These are phyloP conservation scores for Tulasnella sp. DNA, from an alignment of 768 basidiomycete genomes.

Conservation along the genomic window DNA sequence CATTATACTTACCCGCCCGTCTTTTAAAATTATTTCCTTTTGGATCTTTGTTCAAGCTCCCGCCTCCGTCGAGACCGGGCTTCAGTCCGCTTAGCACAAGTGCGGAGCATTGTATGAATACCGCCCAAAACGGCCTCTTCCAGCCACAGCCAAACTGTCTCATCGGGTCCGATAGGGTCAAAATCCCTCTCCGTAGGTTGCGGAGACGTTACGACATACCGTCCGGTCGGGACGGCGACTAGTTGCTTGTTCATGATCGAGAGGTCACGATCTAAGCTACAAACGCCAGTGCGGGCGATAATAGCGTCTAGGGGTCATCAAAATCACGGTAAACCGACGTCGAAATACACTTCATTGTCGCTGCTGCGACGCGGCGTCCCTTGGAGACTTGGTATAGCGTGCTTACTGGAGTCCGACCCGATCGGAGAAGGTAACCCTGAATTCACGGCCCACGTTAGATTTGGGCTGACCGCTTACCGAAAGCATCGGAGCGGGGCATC, in stretches of 20 bases:
- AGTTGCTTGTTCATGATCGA: background rate
- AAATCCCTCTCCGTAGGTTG: background rate
- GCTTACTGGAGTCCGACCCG: background rate
- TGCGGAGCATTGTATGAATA: background rate
- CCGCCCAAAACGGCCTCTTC: background rate
- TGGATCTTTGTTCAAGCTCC: background rate
- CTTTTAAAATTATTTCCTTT: background rate
- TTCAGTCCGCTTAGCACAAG: background rate
- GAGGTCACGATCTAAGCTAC: background rate
- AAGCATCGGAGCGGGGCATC: constrained; percentile 8
- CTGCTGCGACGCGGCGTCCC: background rate
- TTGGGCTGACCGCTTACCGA: constrained; percentile 3
- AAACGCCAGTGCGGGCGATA: background rate
- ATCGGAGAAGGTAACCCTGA: constrained; percentile 9
- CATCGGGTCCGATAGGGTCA: background rate
- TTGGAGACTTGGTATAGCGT: background rate
- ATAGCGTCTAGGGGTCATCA: background rate
- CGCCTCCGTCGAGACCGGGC: background rate
- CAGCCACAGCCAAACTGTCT: constrained; percentile 1
- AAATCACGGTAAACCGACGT: background rate
- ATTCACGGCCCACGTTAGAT: background rate
- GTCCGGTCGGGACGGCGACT: background rate
- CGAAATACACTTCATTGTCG: background rate
- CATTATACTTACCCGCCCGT: background rate
- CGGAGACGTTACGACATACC: background rate